phyloP scores from a whole-genome alignment of 768 basidiomycete genomes.

The Psilocybe cyanescens region DNA sequence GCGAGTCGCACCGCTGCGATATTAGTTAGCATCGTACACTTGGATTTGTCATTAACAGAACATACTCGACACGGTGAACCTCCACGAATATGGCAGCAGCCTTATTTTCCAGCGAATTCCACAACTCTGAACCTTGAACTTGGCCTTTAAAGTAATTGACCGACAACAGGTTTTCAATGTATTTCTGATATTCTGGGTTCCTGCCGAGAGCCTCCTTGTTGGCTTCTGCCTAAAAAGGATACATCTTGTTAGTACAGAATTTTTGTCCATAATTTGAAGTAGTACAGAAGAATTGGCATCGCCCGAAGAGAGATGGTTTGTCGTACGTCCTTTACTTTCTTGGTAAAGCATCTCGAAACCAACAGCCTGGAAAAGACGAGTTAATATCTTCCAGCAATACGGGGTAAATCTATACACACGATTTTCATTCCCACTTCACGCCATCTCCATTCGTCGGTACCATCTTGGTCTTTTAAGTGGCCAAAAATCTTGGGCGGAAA shows the following conservation, averaged over 20 bases:
- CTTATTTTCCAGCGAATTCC: constrained; percentile 73
- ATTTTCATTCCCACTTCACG: constrained; percentile 93
- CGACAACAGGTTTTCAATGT: constrained; percentile 65
- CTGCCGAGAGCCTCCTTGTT: constrained; percentile 69
- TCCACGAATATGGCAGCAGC: constrained; percentile 72
- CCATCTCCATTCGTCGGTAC: constrained; percentile 73
- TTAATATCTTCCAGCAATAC: not conserved
- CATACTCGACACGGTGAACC: constrained; percentile 70
- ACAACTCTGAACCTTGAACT: constrained; percentile 73
- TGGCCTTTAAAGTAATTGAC: constrained; percentile 82
- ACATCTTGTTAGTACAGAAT: not conserved
- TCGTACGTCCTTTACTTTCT: constrained; percentile 69
- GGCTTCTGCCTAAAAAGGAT: constrained; percentile 54
- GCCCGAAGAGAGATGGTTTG: constrained; percentile 39
- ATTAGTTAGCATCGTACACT: not conserved
- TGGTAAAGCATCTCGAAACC: constrained; percentile 98
- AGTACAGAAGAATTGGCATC: constrained; percentile 52
- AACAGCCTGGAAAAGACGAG: constrained; percentile 60
- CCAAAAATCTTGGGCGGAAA: constrained; percentile 91
- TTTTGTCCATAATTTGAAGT: not conserved
- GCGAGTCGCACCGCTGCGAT: constrained; percentile 56
- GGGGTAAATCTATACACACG: constrained; percentile 41
- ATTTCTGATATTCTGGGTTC: constrained; percentile 70
- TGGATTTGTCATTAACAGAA: constrained; percentile 16
- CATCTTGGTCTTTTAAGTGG: constrained; percentile 65